Evolutionary conservation across 192 early-diverging fungal species (phyloP).

Genomic region (Phycomyces nitens): DNA sequence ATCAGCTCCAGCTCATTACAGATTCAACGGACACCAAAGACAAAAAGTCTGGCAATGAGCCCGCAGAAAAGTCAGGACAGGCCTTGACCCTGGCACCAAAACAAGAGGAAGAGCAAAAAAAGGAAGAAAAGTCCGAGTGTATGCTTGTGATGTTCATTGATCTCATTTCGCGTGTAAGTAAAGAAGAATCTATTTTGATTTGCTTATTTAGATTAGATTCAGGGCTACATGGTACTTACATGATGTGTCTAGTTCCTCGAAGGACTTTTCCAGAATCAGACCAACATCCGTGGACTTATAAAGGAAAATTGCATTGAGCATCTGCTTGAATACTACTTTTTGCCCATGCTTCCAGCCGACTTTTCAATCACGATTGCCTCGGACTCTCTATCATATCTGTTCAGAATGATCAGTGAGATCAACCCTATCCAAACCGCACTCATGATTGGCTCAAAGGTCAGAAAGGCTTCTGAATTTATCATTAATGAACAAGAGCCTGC

Average conservation of each 20-base stretch:
- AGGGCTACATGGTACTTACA: no score
- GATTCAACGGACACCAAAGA: conserved; percentile 35
- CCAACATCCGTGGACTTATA: conserved; percentile 74
- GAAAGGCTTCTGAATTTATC: conserved; percentile 51
- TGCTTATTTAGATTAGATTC: background rate
- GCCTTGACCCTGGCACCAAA: background rate
- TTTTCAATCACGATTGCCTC: conserved; percentile 61
- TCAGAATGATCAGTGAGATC: conserved; percentile 67
- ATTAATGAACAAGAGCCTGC: background rate
- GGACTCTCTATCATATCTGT: conserved; percentile 65
- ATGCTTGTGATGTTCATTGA: conserved; percentile 62
- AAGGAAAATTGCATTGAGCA: conserved; percentile 59
- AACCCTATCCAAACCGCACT: conserved; percentile 53
- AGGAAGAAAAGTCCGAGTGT: conserved; percentile 55
- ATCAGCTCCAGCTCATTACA: conserved; percentile 45
- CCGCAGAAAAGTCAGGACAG: conserved; percentile 4
- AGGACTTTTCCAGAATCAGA: conserved; percentile 76
- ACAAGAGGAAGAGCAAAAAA: conserved; percentile 10
- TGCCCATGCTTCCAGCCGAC: conserved; percentile 72
- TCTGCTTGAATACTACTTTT: conserved; percentile 58
- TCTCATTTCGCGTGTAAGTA: conserved; percentile 55
- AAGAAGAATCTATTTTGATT: background rate
- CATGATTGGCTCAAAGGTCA: conserved; percentile 52
- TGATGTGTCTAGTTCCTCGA: conserved; percentile 62
- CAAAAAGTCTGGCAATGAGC: background rate